These are phyloP conservation scores for Sugiyamaella floridensis DNA, from an alignment of 805 yeast genomes.

Conservation along the genomic window DNA sequence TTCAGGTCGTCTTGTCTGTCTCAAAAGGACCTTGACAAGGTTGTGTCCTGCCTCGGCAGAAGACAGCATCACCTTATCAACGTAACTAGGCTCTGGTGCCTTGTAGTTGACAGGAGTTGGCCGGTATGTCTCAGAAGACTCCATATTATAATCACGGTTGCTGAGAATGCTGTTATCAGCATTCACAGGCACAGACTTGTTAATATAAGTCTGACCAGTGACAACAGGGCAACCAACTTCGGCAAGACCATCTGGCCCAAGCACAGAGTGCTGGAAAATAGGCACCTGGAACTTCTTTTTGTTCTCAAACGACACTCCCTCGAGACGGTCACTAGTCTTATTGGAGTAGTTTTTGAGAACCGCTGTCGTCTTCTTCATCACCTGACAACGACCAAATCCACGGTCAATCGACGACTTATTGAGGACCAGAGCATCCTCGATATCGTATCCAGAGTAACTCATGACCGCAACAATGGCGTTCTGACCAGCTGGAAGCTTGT, in stretches of 20 bases:
- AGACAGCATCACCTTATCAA: slow-evolving; percentile 97
- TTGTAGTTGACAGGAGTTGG: slow-evolving; percentile 88
- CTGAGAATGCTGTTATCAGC: slow-evolving; percentile 66
- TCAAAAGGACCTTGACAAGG: slow-evolving; percentile 77
- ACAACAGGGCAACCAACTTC: slow-evolving; percentile 89
- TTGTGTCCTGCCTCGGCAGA: slow-evolving; percentile 95
- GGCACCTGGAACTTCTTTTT: slow-evolving; percentile 58
- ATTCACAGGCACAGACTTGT: slow-evolving; percentile 79
- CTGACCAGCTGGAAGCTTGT: slow-evolving; percentile 96
- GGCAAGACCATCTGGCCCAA: slow-evolving; percentile 94
- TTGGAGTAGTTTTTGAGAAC: slow-evolving; percentile 87
- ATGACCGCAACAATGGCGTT: slow-evolving; percentile 98
- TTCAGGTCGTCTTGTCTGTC: slow-evolving; percentile 97
- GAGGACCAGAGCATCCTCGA: slow-evolving; percentile 90
- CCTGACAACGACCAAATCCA: slow-evolving; percentile 98
- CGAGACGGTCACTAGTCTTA: slow-evolving; percentile 84
- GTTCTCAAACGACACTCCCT: slow-evolving; percentile 78
- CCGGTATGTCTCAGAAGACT: slow-evolving; percentile 49
- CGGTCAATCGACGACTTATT: slow-evolving; percentile 91
- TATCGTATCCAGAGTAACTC: slow-evolving; percentile 99
- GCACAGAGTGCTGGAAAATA: slow-evolving; percentile 73
- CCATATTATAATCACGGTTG: slow-evolving; percentile 6
- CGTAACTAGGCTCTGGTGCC: slow-evolving; percentile 92
- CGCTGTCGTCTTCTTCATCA: slow-evolving; percentile 83
- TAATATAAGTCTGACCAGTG: slow-evolving; percentile 89